These are phyloP conservation scores for Exophiala phaeomuriformis DNA, from an alignment of 2,329 filamentous ascomycete species.

Conservation along the genomic window DNA sequence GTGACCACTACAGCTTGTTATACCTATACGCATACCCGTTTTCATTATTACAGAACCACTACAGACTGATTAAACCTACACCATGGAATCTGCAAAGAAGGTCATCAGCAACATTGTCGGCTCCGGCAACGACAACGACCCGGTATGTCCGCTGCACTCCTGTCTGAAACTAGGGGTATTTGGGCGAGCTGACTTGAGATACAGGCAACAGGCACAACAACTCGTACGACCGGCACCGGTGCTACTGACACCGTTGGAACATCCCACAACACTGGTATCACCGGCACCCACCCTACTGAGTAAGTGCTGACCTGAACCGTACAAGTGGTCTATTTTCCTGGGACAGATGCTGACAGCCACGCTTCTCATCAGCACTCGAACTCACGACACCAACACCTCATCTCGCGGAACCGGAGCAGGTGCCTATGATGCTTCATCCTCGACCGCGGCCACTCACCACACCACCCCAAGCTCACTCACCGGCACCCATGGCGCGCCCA, in stretches of 20 bases:
- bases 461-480: background rate
- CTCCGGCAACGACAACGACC: background rate
- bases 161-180: background rate
- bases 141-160: background rate
- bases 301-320: background rate
- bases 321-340: background rate
- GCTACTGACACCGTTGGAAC: background rate
- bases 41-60: background rate
- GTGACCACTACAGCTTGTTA: background rate
- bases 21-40: background rate
- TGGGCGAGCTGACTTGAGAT: background rate
- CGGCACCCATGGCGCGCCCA: background rate
- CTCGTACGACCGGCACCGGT: background rate
- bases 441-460: background rate
- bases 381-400: background rate
- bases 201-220: background rate
- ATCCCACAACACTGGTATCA: background rate
- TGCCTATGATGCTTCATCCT: background rate
- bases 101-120: conserved; percentile 12
- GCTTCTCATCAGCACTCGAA: background rate
- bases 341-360: too few species aligned
- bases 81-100: conserved; percentile 20
- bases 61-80: background rate
- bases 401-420: background rate
- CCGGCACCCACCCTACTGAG: background rate